Evolutionary conservation across 371 early-diverging fungal genomes (phyloP).

Genomic region (Mortierella sp.): DNA sequence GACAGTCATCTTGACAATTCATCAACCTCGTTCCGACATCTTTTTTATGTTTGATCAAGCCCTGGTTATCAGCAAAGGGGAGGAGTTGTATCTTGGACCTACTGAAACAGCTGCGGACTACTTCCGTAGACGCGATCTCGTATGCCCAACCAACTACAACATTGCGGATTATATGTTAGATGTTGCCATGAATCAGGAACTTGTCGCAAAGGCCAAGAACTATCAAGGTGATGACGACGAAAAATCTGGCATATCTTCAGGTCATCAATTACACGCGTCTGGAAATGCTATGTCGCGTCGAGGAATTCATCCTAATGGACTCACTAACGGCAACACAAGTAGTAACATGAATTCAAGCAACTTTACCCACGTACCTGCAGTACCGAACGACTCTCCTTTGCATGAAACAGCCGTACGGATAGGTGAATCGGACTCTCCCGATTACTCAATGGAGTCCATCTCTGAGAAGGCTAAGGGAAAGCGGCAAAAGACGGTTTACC

Average conservation of each 20-base stretch:
- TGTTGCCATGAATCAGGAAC: constrained; percentile 44
- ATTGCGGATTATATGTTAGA: constrained; percentile 74
- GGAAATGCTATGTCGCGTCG: constrained; percentile 27
- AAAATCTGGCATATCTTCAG: constrained; percentile 15
- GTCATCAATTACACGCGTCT: constrained; percentile 18
- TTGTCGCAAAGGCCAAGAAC: constrained; percentile 20
- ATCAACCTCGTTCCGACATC: constrained; percentile 69
- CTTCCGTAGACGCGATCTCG: constrained; percentile 58
- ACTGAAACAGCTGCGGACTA: constrained; percentile 55
- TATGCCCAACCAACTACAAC: constrained; percentile 73
- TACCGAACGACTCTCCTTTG: constrained; percentile 9
- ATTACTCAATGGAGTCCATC: constrained; percentile 17
- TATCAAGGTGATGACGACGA: constrained; percentile 12
- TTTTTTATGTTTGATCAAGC: constrained; percentile 67
- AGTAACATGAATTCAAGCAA: constrained; percentile 11
- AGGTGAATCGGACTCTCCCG: constrained; percentile 16
- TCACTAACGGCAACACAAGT: background rate
- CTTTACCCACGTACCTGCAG: constrained; percentile 3
- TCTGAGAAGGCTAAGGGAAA: constrained; percentile 9
- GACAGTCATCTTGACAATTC: constrained; percentile 62
- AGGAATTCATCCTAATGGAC: background rate
- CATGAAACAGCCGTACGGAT: constrained; percentile 24
- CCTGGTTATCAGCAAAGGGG: constrained; percentile 63
- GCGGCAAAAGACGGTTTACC: constrained; percentile 28
- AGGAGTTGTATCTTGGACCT: constrained; percentile 61